Percentiles rank a stretch among this genome's conserved stretches.
Evolutionary conservation across 768 basidiomycete species (phyloP).

Genomic region (Gloeophyllum trabeum): DNA sequence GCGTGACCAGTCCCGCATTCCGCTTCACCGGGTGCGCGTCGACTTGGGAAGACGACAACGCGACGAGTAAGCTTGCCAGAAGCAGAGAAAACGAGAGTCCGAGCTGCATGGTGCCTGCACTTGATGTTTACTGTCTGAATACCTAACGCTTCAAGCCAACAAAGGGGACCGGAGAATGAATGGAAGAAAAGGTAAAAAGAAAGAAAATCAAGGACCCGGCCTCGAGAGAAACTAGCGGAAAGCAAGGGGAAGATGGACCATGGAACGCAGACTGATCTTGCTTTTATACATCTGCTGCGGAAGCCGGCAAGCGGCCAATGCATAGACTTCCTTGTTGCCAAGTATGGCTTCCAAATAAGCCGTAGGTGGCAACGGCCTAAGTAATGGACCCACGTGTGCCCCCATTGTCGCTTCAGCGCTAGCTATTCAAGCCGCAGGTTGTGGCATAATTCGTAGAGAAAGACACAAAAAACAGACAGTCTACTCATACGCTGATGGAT

Average conservation of each 20-base stretch:
- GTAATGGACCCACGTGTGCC: too few relatives aligned
- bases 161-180: slow-evolving; percentile 10
- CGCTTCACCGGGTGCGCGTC: slow-evolving; percentile 30
- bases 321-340: too few relatives aligned
- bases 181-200: slow-evolving; percentile 8
- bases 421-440: too few relatives aligned
- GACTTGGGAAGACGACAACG: slow-evolving; percentile 20
- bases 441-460: too few relatives aligned
- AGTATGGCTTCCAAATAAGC: too few relatives aligned
- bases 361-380: too few relatives aligned
- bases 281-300: slow-evolving; percentile 3
- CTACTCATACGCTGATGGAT: too few relatives aligned
- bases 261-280: slow-evolving; percentile 2
- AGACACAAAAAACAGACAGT: too few relatives aligned
- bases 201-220: slow-evolving; percentile 24
- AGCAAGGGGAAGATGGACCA: slow-evolving; percentile 11
- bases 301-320: too few relatives aligned
- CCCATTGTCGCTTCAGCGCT: too few relatives aligned
- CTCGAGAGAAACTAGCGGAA: slow-evolving; percentile 16
- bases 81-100: slow-evolving; percentile 39
- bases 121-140: not conserved
- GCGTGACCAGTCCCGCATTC: slow-evolving; percentile 22
- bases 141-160: slow-evolving; percentile 12
- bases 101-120: slow-evolving; percentile 38
- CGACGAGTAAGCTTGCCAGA: slow-evolving; percentile 31